These are phyloP conservation scores for Nematodospora valgi DNA, from an alignment of 805 yeast genomes.

Conservation along the genomic window DNA sequence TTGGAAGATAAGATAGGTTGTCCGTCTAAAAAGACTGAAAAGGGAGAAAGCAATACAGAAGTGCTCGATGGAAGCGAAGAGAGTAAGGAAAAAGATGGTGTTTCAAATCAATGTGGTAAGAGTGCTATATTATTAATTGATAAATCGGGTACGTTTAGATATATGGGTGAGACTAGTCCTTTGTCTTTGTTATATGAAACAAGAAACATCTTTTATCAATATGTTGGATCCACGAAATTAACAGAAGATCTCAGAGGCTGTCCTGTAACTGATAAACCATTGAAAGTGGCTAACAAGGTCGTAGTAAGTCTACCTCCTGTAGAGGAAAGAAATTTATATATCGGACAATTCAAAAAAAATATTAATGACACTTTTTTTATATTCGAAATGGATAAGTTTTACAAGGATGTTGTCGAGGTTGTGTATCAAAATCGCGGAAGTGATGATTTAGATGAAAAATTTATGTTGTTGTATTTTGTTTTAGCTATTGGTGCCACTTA, in stretches of 20 bases:
- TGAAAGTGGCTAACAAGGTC: slow-evolving; percentile 9
- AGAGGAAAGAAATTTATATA: slow-evolving; percentile 12
- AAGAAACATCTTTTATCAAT: slow-evolving; percentile 29
- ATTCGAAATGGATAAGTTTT: slow-evolving; percentile 31
- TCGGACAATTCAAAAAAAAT: slow-evolving; percentile 31
- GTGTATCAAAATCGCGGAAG: slow-evolving; percentile 27
- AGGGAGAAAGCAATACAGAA: neutral
- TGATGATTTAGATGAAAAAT: slow-evolving; percentile 14
- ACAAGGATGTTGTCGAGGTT: slow-evolving; percentile 20
- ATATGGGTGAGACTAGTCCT: slow-evolving; percentile 42
- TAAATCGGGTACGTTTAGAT: slow-evolving; percentile 31
- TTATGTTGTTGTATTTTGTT: slow-evolving; percentile 35
- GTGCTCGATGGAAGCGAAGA: neutral
- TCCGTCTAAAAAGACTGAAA: neutral
- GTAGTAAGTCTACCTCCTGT: slow-evolving; percentile 7
- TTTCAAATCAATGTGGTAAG: slow-evolving; percentile 17
- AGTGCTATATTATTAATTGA: slow-evolving; percentile 30
- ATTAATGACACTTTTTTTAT: slow-evolving; percentile 39
- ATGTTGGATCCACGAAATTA: slow-evolving; percentile 28
- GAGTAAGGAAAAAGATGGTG: slow-evolving; percentile 7
- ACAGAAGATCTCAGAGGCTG: slow-evolving; percentile 36
- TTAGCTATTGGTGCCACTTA: slow-evolving; percentile 41
- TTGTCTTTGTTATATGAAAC: slow-evolving; percentile 39
- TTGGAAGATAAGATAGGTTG: neutral
- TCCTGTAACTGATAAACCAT: slow-evolving; percentile 34